phyloP scores from a whole-genome alignment of 805 yeast species.

The Saccharomycopsis microspora region DNA sequence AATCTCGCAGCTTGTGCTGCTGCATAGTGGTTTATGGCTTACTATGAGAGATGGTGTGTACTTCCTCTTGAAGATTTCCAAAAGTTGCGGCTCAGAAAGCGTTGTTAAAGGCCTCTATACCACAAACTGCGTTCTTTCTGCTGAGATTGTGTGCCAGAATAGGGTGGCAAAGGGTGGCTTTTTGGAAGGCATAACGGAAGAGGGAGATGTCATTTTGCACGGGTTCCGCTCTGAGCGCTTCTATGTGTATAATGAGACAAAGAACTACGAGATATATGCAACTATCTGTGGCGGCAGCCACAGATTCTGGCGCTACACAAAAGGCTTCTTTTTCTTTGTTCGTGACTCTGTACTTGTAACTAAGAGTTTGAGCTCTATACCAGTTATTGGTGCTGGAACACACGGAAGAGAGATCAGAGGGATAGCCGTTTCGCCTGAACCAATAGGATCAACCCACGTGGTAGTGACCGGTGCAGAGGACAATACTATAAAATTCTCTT shows the following conservation, averaged over 20 bases:
- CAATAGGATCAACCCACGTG: conserved; percentile 15
- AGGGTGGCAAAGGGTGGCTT: conserved; percentile 58
- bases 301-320: conserved; percentile 56
- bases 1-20: conserved; percentile 38
- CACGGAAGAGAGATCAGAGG: conserved; percentile 91
- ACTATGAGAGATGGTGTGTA: conserved; percentile 60
- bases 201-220: conserved; percentile 44
- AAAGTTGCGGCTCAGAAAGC: not conserved
- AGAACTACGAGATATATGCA: conserved; percentile 55
- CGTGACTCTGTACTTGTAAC: conserved; percentile 40
- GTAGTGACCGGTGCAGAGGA: conserved; percentile 84
- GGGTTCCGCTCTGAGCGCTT: conserved; percentile 80
- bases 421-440: conserved; percentile 37
- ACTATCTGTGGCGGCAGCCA: conserved; percentile 89
- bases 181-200: conserved; percentile 59
- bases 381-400: conserved; percentile 42
- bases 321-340: conserved; percentile 37
- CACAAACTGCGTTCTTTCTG: too few relatives aligned
- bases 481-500: conserved; percentile 57
- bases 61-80: conserved; percentile 21
- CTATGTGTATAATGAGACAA: conserved; percentile 72
- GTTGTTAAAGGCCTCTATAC: too few relatives aligned
- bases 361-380: conserved; percentile 22
- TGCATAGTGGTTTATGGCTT: conserved; percentile 17
- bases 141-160: conserved; percentile 38